These are phyloP conservation scores for Hippophae gyantsensis DNA, from an alignment of 306 rosid species.

Conservation along the genomic window DNA sequence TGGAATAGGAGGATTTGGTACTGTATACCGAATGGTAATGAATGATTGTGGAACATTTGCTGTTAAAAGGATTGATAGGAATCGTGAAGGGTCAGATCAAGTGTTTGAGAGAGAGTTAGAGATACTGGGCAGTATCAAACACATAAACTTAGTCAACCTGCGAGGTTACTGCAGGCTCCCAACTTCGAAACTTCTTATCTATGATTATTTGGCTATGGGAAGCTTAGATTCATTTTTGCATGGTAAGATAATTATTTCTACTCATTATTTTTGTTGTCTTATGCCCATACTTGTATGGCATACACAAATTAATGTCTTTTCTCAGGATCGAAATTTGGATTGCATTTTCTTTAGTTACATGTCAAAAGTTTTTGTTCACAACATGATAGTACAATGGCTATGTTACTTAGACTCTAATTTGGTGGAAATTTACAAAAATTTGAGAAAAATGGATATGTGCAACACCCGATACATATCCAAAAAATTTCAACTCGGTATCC, in stretches of 20 bases:
- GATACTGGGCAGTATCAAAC: constrained; percentile 83
- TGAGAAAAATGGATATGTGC: too few relatives aligned
- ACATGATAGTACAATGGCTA: too few relatives aligned
- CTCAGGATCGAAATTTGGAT: too few relatives aligned
- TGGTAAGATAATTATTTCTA: constrained; percentile 36
- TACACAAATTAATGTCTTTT: too few relatives aligned
- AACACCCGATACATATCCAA: too few relatives aligned
- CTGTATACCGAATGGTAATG: constrained; percentile 92
- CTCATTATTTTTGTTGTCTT: not conserved
- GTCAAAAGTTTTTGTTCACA: too few relatives aligned
- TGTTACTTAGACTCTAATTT: too few relatives aligned
- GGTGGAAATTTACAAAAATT: too few relatives aligned
- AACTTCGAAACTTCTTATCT: constrained; percentile 78
- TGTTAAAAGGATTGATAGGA: constrained; percentile 75
- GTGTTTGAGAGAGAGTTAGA: constrained; percentile 85
- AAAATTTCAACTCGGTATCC: too few relatives aligned
- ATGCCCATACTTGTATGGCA: too few relatives aligned
- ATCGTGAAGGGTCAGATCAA: constrained; percentile 70
- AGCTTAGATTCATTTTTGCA: constrained; percentile 88
- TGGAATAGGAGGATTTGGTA: constrained; percentile 90
- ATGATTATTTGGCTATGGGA: constrained; percentile 66
- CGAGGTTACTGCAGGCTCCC: constrained; percentile 97
- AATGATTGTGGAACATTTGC: constrained; percentile 84
- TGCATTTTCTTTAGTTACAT: too few relatives aligned
- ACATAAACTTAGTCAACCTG: constrained; percentile 76